Base-by-base conservation (phyloP, 805 yeast species). In the Zygotorulaspora chibaensis region DNA sequence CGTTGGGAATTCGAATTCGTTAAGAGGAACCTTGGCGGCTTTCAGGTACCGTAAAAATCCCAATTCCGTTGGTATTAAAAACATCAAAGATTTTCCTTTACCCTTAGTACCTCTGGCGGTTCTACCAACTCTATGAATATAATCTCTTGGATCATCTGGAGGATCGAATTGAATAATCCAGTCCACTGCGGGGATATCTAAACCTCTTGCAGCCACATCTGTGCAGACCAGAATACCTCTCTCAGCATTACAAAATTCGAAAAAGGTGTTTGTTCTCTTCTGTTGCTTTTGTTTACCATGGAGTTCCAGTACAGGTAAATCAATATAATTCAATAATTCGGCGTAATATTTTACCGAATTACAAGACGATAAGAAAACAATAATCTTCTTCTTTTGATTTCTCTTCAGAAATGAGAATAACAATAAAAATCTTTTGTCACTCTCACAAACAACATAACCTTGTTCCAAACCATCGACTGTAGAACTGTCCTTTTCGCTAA, bases 81-180 rank as follows among this genome's bases (percentile, higher is more conserved):
- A 93, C 98, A 93, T 90, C 51, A 93, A 74, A 8, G 96, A 87
- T 69, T 83, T 87, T 59, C 99, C 99, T 63, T 83, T 83, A 46
- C 96, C 98, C 40, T 78, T 63, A 10, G 84, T 79, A 54, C 95
- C 96, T 74, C 99, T 84, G 30, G 99, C 99, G 23, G 99, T 93
- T 75, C 99, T 84, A 55, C 99, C 99, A 30, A 93, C 99, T 69
- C 99, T 82, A 72, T 93, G 99, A 57, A 93, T 93, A 67, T 93
- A 93, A 70, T 93, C 98, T 72, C 98, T 83, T 69, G 99, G 99
- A 71, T 93, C 99, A 83, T 93, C 99, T 66, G 99, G 99, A 45
- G 99, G 99, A 68, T 93, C 99, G 63, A 88, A 93, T 74, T 93
- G 99, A 54, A 93, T 85, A 62, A 93, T 93, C 99, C 99, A 93